These are phyloP conservation scores for Musa schizocarpa DNA, from an alignment of 176 grass and related monocot species.

Conservation along the genomic window DNA sequence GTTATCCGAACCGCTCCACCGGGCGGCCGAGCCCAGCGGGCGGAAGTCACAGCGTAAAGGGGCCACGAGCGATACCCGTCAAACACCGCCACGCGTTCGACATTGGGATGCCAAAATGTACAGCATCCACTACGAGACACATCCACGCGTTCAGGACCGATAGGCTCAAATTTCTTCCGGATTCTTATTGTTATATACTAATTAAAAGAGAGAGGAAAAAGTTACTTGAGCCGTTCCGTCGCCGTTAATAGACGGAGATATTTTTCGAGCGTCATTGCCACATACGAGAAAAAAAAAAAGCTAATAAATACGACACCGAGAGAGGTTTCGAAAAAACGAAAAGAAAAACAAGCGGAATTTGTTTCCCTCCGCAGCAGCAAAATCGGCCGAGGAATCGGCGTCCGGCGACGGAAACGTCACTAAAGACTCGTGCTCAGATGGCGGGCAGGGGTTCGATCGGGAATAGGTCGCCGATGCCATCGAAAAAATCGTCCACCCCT, in stretches of 20 bases:
- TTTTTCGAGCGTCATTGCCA: background rate
- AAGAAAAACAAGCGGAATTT: background rate
- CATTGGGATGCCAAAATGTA: background rate
- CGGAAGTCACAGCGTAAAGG: too few species aligned
- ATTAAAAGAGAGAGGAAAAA: background rate
- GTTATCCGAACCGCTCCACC: too few species aligned
- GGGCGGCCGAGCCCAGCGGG: too few species aligned
- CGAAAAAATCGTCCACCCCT: slow-evolving; percentile 49
- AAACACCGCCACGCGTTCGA: background rate
- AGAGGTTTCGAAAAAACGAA: slow-evolving; percentile 8
- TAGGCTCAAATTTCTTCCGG: background rate
- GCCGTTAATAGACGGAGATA: slow-evolving; percentile 6
- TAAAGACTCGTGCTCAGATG: slow-evolving; percentile 15
- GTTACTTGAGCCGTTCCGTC: background rate
- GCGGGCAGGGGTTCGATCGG: slow-evolving; percentile 37
- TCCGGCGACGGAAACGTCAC: slow-evolving; percentile 16
- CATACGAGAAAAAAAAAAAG: background rate
- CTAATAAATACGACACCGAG: background rate
- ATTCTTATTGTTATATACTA: background rate
- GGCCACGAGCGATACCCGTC: too few species aligned
- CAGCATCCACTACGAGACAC: background rate
- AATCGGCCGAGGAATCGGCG: slow-evolving; percentile 37
- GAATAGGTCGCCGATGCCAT: slow-evolving; percentile 88
- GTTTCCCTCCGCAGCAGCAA: slow-evolving; percentile 19
- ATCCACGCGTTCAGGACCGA: background rate